Conservation (phyloP, 2,329 filamentous ascomycete species). For the Ceratocystis alfenasii region DNA sequence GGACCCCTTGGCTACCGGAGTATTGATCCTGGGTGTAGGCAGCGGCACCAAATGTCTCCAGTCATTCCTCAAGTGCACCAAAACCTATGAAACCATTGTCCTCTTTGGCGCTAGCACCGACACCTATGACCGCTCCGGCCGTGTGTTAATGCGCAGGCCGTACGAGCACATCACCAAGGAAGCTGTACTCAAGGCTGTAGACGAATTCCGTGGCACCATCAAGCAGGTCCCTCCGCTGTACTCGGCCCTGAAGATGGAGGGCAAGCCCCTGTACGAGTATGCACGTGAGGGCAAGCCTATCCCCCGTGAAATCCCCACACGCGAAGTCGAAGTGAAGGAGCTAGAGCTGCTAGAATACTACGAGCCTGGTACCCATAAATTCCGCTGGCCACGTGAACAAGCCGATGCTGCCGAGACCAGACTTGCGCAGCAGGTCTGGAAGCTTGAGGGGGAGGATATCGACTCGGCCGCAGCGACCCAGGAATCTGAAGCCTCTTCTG, state of each 20-base stretch:
- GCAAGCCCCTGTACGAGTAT: slow-evolving; percentile 92
- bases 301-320: slow-evolving; percentile 69
- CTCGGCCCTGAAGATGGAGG: slow-evolving; percentile 83
- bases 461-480: slow-evolving; percentile 26
- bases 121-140: slow-evolving; percentile 78
- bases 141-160: slow-evolving; percentile 60
- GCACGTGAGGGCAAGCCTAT: slow-evolving; percentile 79
- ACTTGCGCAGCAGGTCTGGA: slow-evolving; percentile 61
- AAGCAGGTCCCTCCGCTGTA: slow-evolving; percentile 87
- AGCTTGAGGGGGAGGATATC: slow-evolving; percentile 44
- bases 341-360: slow-evolving; percentile 76
- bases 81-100: slow-evolving; percentile 81
- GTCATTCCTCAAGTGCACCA: slow-evolving; percentile 75
- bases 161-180: slow-evolving; percentile 74
- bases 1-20: slow-evolving; percentile 85
- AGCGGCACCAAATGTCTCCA: slow-evolving; percentile 73
- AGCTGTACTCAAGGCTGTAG: slow-evolving; percentile 63
- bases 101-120: slow-evolving; percentile 89
- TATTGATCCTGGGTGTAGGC: slow-evolving; percentile 79
- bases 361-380: slow-evolving; percentile 68
- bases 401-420: slow-evolving; percentile 62
- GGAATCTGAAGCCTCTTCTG: slow-evolving; percentile 36
- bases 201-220: slow-evolving; percentile 65
- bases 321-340: slow-evolving; percentile 65
- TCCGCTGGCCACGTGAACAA: slow-evolving; percentile 68